Evolutionary conservation across 2,329 filamentous ascomycete species (phyloP).

Genomic region (Aspergillus sp.): DNA sequence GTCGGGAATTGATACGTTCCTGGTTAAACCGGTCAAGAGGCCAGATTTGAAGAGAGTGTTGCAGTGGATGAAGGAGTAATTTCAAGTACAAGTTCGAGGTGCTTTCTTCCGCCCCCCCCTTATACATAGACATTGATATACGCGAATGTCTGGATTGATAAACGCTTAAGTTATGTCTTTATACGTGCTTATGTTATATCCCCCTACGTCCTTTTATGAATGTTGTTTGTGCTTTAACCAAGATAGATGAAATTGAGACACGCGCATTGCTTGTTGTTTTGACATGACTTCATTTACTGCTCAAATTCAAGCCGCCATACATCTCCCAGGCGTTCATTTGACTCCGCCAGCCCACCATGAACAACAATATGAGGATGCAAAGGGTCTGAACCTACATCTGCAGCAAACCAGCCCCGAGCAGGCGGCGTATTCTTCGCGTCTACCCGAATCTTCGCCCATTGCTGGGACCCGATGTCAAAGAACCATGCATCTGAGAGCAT

Average conservation of each 20-base stretch:
- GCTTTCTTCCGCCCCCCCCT: too few relatives aligned
- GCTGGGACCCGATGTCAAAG: constrained; percentile 29
- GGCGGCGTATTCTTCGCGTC: constrained; percentile 24
- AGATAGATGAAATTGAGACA: too few relatives aligned
- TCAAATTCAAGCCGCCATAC: constrained; percentile 29
- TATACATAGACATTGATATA: too few relatives aligned
- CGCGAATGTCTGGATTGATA: too few relatives aligned
- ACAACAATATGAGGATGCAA: constrained; percentile 32
- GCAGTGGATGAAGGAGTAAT: background rate
- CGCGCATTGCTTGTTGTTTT: too few relatives aligned
- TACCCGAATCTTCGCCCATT: constrained; percentile 27
- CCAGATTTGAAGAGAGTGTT: background rate
- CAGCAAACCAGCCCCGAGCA: constrained; percentile 48
- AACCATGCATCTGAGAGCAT: constrained; percentile 48
- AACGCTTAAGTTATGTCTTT: too few relatives aligned
- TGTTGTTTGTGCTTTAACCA: too few relatives aligned
- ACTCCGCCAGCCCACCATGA: constrained; percentile 45
- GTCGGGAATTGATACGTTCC: constrained; percentile 25
- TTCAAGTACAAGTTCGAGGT: too few relatives aligned
- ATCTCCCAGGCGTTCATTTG: constrained; percentile 46
- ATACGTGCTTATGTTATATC: too few relatives aligned
- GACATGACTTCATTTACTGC: too few relatives aligned
- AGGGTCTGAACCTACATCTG: constrained; percentile 31
- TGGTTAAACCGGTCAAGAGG: constrained; percentile 23
- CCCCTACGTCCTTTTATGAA: too few relatives aligned